Evolutionary conservation across 257 asterid species (phyloP).

Genomic region (Linderniella brevidens): DNA sequence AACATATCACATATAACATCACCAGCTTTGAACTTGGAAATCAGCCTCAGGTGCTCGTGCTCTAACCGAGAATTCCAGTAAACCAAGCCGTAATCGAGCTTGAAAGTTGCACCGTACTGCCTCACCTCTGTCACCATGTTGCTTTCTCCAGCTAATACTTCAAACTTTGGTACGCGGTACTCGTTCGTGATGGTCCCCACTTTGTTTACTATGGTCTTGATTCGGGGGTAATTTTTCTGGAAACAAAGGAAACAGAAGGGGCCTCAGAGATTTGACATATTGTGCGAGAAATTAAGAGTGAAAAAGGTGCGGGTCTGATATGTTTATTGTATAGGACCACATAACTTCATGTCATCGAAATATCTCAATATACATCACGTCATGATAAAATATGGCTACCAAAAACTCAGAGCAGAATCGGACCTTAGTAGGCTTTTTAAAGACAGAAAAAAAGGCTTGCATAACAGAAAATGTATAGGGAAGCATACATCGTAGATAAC

Average conservation of each 20-base stretch:
- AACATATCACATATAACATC: constrained; percentile 82
- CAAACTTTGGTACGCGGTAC: constrained; percentile 92
- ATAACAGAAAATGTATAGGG: not conserved
- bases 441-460: no score
- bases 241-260: not conserved
- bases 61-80: constrained; percentile 97
- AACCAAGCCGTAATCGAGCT: constrained; percentile 88
- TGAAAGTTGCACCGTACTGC: constrained; percentile 76
- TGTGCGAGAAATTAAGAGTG: no score
- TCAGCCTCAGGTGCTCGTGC: constrained; percentile 76
- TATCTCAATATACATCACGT: no score
- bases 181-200: constrained; percentile 78
- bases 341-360: no score
- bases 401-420: no score
- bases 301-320: no score
- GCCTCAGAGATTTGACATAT: not conserved
- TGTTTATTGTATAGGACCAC: no score
- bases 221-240: constrained; percentile 88
- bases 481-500: constrained; percentile 79
- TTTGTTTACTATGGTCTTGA: constrained; percentile 77
- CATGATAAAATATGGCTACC: no score
- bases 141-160: constrained; percentile 68
- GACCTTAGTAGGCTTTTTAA: no score
- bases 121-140: constrained; percentile 85
- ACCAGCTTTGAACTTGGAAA: constrained; percentile 55